Percentiles rank a stretch among this genome's conserved stretches.
Evolutionary conservation across 2,329 filamentous ascomycete species (phyloP).

Genomic region (Trichoderma afroharzianum): DNA sequence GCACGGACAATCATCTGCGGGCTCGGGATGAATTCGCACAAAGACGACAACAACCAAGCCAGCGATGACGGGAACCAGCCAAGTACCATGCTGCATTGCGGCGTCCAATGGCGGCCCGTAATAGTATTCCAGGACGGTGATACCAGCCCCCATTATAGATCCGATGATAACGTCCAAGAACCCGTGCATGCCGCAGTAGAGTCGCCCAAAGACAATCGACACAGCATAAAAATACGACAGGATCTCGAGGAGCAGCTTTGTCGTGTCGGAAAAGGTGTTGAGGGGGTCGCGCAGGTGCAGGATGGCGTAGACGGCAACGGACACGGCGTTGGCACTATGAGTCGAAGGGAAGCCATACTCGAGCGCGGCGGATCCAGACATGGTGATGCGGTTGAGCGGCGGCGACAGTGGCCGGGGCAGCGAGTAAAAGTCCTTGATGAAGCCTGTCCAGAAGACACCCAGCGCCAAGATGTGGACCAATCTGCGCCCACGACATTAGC

Average conservation of each 20-base stretch:
- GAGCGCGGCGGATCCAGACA: slow-evolving; percentile 91
- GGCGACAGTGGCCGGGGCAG: slow-evolving; percentile 88
- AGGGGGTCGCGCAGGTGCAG: slow-evolving; percentile 64
- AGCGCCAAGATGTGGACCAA: slow-evolving; percentile 72
- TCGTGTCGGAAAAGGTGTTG: slow-evolving; percentile 56
- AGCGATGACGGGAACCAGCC: slow-evolving; percentile 61
- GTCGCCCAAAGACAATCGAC: slow-evolving; percentile 84
- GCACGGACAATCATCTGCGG: slow-evolving; percentile 93
- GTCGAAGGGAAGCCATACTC: slow-evolving; percentile 98
- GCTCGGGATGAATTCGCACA: slow-evolving; percentile 89
- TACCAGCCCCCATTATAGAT: slow-evolving; percentile 67
- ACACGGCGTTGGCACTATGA: slow-evolving; percentile 94
- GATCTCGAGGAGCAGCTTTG: slow-evolving; percentile 60
- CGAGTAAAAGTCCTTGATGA: slow-evolving; percentile 90
- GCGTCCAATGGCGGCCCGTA: slow-evolving; percentile 62
- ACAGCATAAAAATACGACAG: slow-evolving; percentile 79
- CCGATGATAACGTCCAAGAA: slow-evolving; percentile 88
- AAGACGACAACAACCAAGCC: slow-evolving; percentile 67
- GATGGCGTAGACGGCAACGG: slow-evolving; percentile 81
- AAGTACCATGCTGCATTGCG: slow-evolving; percentile 64
- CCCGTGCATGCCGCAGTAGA: slow-evolving; percentile 99
- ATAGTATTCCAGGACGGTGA: slow-evolving; percentile 58
- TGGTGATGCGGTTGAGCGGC: slow-evolving; percentile 88
- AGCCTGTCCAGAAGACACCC: slow-evolving; percentile 85
- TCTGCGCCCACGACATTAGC: slow-evolving; percentile 35